These are phyloP conservation scores for Nemania serpens DNA, from an alignment of 2,329 filamentous ascomycete species.

Conservation along the genomic window DNA sequence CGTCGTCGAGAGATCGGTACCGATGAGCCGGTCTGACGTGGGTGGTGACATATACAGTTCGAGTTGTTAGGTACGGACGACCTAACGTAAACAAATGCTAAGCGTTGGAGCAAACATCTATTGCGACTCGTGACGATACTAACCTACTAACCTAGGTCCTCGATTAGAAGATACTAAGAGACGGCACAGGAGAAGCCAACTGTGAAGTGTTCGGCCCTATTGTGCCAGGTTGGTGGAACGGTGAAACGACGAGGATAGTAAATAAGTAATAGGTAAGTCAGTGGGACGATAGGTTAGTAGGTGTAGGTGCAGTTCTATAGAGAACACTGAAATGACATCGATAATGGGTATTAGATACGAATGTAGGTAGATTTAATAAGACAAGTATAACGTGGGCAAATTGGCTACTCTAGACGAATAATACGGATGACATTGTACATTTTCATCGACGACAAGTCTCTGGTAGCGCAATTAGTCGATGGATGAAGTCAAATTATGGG, in stretches of 20 bases:
- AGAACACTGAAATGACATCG: conserved; percentile 2
- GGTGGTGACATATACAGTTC: conserved; percentile 2
- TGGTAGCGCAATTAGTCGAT: background rate
- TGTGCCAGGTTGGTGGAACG: background rate
- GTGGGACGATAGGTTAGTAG: too few relatives aligned
- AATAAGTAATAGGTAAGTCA: too few relatives aligned
- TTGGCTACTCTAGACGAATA: background rate
- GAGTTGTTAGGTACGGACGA: too few relatives aligned
- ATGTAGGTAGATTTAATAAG: background rate
- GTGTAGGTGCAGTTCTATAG: too few relatives aligned
- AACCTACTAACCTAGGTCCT: background rate
- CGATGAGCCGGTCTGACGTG: background rate
- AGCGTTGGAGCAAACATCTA: background rate
- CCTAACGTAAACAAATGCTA: too few relatives aligned
- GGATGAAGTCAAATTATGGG: background rate
- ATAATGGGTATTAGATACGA: too few relatives aligned
- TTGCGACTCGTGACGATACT: conserved; percentile 22
- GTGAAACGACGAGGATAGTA: background rate
- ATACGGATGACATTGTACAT: background rate
- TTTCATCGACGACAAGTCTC: too few relatives aligned
- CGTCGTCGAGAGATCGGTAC: background rate
- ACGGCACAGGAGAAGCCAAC: background rate
- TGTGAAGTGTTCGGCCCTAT: background rate
- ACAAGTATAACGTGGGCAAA: background rate
- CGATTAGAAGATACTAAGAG: too few relatives aligned